Percentiles rank a stretch among this genome's conserved stretches.
Conservation (phyloP, 768 basidiomycete species). For the Lyophyllum shimeji region DNA sequence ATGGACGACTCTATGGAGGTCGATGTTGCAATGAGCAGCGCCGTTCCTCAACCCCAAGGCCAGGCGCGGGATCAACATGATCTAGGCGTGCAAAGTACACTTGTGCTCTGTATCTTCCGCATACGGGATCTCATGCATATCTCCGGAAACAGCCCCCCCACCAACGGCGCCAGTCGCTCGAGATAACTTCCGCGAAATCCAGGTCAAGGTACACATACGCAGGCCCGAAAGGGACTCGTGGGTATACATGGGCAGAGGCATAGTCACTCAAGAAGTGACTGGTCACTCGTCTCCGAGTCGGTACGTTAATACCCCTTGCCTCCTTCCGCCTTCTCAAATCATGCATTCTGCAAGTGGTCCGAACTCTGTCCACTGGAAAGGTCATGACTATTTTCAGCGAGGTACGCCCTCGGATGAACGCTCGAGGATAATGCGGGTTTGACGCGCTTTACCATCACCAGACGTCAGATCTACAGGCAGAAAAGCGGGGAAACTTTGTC, state of each 20-base stretch:
- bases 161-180: constrained; percentile 31
- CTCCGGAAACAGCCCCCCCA: constrained; percentile 13
- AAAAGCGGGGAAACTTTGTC: constrained; percentile 86
- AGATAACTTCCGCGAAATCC: constrained; percentile 71
- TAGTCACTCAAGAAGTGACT: constrained; percentile 71
- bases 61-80: constrained; percentile 19
- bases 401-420: constrained; percentile 35
- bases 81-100: constrained; percentile 17
- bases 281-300: constrained; percentile 81
- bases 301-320: constrained; percentile 40
- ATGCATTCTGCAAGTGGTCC: constrained; percentile 47
- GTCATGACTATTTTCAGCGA: constrained; percentile 70
- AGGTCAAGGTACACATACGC: constrained; percentile 84
- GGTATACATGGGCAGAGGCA: constrained; percentile 77
- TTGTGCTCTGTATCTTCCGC: not conserved
- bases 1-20: constrained; percentile 48
- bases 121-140: constrained; percentile 1
- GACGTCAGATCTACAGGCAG: constrained; percentile 75
- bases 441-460: constrained; percentile 21
- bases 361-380: constrained; percentile 65
- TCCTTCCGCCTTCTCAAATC: constrained; percentile 2
- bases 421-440: not conserved
- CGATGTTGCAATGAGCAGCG: constrained; percentile 30
- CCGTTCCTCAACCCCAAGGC: constrained; percentile 15
- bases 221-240: constrained; percentile 78